These are phyloP conservation scores for Fusarium keratoplasticum DNA, from an alignment of 2,329 filamentous ascomycete species.

Conservation along the genomic window DNA sequence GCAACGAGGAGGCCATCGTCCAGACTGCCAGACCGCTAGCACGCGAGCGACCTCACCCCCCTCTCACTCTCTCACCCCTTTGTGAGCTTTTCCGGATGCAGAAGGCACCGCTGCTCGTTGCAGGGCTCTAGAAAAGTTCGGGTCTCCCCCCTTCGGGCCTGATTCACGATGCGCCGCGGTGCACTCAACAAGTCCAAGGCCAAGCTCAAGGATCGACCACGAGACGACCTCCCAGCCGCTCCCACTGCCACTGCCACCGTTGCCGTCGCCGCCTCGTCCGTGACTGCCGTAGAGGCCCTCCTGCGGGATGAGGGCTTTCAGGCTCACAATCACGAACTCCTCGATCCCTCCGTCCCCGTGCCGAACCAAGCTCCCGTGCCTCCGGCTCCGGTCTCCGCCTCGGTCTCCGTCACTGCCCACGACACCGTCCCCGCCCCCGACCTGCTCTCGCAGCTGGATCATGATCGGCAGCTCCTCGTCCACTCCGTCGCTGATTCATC, in stretches of 20 bases:
- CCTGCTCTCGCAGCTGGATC: constrained; percentile 6
- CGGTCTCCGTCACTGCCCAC: constrained; percentile 13
- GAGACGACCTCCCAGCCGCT: constrained; percentile 19
- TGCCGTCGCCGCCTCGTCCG: constrained; percentile 14
- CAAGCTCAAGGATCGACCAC: constrained; percentile 28
- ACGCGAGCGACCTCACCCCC: constrained; percentile 29
- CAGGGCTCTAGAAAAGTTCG: constrained; percentile 35
- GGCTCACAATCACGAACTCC: constrained; percentile 20
- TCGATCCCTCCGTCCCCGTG: constrained; percentile 3
- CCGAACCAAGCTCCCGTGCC: neutral
- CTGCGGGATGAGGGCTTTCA: constrained; percentile 37
- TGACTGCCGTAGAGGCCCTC: constrained; percentile 20
- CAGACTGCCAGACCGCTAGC: constrained; percentile 31
- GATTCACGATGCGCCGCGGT: constrained; percentile 41
- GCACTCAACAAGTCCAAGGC: constrained; percentile 29
- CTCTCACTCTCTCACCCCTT: constrained; percentile 18
- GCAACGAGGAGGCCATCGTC: constrained; percentile 21
- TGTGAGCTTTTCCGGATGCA: constrained; percentile 38
- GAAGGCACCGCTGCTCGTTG: constrained; percentile 27
- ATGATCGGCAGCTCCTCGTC: constrained; percentile 3
- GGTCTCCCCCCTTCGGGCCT: constrained; percentile 11
- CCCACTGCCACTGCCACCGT: neutral
- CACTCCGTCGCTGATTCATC: constrained; percentile 13
- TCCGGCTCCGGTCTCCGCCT: constrained; percentile 1
- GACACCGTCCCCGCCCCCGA: constrained; percentile 11